Percentiles rank a stretch among this genome's conserved stretches.
Conservation (phyloP, 2,329 filamentous ascomycete genomes). For the Fusarium nisikadoi region DNA sequence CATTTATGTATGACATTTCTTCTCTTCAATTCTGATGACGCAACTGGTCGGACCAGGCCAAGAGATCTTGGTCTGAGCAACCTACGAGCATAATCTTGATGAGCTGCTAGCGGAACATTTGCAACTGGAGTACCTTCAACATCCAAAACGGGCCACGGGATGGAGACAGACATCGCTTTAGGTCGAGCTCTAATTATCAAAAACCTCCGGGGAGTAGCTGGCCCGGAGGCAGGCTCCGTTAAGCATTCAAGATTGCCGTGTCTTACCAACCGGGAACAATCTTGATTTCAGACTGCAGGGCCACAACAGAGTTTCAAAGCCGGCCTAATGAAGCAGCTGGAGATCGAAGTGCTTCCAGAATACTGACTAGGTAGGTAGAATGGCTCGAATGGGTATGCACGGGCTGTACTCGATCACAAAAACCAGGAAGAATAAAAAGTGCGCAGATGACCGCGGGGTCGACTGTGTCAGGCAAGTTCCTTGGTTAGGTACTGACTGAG, state of each 20-base stretch:
- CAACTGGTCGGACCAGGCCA: background rate
- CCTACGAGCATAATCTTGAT: background rate
- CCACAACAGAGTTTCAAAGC: slow-evolving; percentile 19
- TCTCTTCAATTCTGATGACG: slow-evolving; percentile 4
- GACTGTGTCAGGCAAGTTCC: slow-evolving; percentile 31
- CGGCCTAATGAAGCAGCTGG: background rate
- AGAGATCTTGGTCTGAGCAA: slow-evolving; percentile 1
- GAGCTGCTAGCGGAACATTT: background rate
- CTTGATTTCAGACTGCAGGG: slow-evolving; percentile 6
- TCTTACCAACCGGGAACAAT: background rate
- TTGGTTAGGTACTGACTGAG: slow-evolving; percentile 10
- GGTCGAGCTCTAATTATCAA: background rate
- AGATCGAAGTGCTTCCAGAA: slow-evolving; percentile 23
- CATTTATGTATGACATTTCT: background rate
- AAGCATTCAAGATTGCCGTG: slow-evolving; percentile 3
- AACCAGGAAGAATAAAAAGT: background rate
- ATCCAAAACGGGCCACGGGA: background rate
- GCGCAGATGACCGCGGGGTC: slow-evolving; percentile 21
- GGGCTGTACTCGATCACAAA: background rate
- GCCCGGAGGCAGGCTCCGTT: background rate
- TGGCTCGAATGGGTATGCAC: background rate
- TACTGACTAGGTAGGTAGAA: background rate
- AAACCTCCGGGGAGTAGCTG: background rate
- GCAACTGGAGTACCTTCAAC: background rate
- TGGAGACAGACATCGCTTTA: background rate